Evolutionary conservation across 306 rosid species (phyloP), one percentile per base, ranked within the genome.

Genomic region (Inga oerstediana): DNA sequence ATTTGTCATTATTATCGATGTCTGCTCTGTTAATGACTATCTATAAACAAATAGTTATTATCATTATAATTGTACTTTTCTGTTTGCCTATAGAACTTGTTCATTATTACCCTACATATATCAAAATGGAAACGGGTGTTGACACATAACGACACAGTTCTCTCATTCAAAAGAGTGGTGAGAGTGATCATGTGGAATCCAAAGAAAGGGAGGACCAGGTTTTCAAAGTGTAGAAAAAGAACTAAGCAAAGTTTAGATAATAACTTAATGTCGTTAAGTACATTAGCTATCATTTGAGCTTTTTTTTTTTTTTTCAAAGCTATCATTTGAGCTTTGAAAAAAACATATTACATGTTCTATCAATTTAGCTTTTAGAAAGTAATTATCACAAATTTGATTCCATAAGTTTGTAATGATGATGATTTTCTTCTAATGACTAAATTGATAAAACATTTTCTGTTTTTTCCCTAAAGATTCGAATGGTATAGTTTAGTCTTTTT

Each of bases 121-220:
- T 24, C 27, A 24, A 24, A 24, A 24, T 24, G 27, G 27, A 24
- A 24, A 24, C 27, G 27, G 27, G 27, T 24, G 27, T 24, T 24
- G 27, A 24, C 27, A 24, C 27, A 24, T 0, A 91, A 78, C 89
- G 86, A 46, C 85, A 87, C 20, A 93, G 87, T 45, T 85, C 86
- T 77, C 82, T 92, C 1, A 20, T 81, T 83, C 81, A 75, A 68
- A 95, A 95, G 89, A 86, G 79, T n/a, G 89, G 82, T 30, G 95
- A 86, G 75, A 16, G 8, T 15, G 17, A 80, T 73, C 80, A 45
- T 10, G 66, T 72, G 80, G 93, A 86, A 44, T 80, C 91, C 35
- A 89, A 74, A 75, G 86, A 90, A 64, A 78, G 35, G 58, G 87
- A 76, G 78, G 92, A 87, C 75, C 86, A 48, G 2, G 74, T 45